Percentiles rank a stretch among this genome's conserved stretches.
phyloP scores from a whole-genome alignment of 768 basidiomycete genomes.

The Mycena vulgaris region DNA sequence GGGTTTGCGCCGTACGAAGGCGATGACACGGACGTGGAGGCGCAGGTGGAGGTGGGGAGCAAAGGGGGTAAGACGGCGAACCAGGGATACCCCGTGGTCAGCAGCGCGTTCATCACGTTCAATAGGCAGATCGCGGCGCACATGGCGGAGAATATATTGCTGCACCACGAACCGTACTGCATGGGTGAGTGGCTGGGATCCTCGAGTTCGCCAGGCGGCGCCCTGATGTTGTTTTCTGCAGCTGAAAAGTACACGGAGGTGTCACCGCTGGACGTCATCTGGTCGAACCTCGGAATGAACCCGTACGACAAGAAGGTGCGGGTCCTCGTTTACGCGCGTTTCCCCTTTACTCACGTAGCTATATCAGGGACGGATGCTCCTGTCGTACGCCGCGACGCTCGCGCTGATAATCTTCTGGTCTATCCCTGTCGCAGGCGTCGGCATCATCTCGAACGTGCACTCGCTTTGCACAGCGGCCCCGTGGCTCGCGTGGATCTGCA shows the following conservation, averaged over 20 bases:
- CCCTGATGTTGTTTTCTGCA: conserved; percentile 36
- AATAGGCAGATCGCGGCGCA: conserved; percentile 95
- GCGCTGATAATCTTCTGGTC: conserved; percentile 92
- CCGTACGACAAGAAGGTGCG: conserved; percentile 84
- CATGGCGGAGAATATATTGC: conserved; percentile 81
- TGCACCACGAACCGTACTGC: conserved; percentile 86
- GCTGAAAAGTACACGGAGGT: conserved; percentile 83
- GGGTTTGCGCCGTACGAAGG: conserved; percentile 33
- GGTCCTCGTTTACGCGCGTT: background rate
- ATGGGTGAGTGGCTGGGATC: conserved; percentile 66
- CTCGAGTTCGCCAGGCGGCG: too few species aligned
- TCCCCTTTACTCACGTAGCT: background rate
- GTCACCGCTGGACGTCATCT: conserved; percentile 91
- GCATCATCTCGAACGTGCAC: conserved; percentile 86
- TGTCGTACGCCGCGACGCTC: conserved; percentile 83
- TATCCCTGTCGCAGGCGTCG: conserved; percentile 90
- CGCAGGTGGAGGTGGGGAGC: conserved; percentile 14
- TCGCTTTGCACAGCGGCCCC: conserved; percentile 72
- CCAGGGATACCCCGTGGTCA: conserved; percentile 71
- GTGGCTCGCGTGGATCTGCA: conserved; percentile 92
- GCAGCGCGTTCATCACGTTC: conserved; percentile 91
- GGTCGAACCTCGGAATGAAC: conserved; percentile 91
- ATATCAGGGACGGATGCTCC: conserved; percentile 63
- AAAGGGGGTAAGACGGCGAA: conserved; percentile 32
- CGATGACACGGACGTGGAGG: conserved; percentile 27